phyloP scores from a whole-genome alignment of 1,284 basidiomycete genomes.

The Testicularia cyperi region DNA sequence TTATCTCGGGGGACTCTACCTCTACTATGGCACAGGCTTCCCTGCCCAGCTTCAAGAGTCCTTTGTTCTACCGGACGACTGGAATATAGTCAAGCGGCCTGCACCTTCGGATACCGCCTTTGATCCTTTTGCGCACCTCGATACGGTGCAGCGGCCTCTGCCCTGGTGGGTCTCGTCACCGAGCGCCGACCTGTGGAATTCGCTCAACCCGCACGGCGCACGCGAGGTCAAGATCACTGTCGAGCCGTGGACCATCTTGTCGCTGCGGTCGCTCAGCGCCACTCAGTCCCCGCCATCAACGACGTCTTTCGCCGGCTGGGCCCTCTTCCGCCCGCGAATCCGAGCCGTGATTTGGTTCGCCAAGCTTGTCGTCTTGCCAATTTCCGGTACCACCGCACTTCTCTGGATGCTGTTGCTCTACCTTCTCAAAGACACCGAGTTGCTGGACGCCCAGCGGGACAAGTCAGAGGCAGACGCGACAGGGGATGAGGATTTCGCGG shows the following conservation, averaged over 20 bases:
- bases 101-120: conserved; percentile 14
- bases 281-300: conserved; percentile 58
- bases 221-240: conserved; percentile 75
- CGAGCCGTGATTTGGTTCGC: conserved; percentile 69
- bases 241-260: conserved; percentile 75
- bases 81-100: conserved; percentile 11
- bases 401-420: conserved; percentile 83
- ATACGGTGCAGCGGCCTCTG: conserved; percentile 5
- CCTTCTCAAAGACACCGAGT: conserved; percentile 84
- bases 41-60: conserved; percentile 20
- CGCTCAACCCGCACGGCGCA: conserved; percentile 73
- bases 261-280: conserved; percentile 64
- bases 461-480: conserved; percentile 58
- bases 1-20: conserved; percentile 49
- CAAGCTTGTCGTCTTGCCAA: conserved; percentile 82
- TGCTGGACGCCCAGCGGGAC: conserved; percentile 77
- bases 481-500: conserved; percentile 1
- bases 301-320: conserved; percentile 46
- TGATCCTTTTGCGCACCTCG: conserved; percentile 46
- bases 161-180: conserved; percentile 55
- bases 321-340: conserved; percentile 60
- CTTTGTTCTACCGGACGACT: conserved; percentile 22
- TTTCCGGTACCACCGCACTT: conserved; percentile 72
- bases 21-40: conserved; percentile 52
- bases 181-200: conserved; percentile 69